Conservation (phyloP, 768 basidiomycete genomes). For the Psilocybe tampanensis region DNA sequence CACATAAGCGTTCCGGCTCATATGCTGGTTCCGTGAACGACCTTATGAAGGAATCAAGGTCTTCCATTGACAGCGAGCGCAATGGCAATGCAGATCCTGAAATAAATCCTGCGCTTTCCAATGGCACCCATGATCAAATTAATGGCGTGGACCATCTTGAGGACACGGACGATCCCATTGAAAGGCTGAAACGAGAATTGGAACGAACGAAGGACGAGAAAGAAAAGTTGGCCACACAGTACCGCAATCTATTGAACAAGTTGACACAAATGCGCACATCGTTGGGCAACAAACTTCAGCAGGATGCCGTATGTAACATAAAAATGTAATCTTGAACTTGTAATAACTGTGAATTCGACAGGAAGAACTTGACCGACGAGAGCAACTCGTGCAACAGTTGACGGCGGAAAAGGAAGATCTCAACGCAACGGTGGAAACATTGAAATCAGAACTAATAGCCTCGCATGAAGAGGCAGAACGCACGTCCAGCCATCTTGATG, state of each 20-base stretch:
- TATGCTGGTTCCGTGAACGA: constrained; percentile 32
- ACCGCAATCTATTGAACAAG: constrained; percentile 83
- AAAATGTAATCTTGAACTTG: background rate
- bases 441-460: constrained; percentile 77
- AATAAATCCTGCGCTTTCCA: constrained; percentile 29
- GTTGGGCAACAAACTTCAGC: constrained; percentile 90
- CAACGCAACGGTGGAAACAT: constrained; percentile 67
- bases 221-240: constrained; percentile 83
- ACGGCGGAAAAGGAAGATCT: constrained; percentile 80
- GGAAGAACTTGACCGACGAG: constrained; percentile 98
- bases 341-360: constrained; percentile 33
- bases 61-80: constrained; percentile 52
- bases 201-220: constrained; percentile 81
- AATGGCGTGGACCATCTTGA: constrained; percentile 36
- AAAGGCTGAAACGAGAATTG: constrained; percentile 74
- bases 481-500: constrained; percentile 68
- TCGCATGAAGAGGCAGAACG: constrained; percentile 79
- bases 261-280: constrained; percentile 92
- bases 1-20: constrained; percentile 25
- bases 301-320: constrained; percentile 79
- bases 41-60: constrained; percentile 31
- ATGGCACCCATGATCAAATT: constrained; percentile 38
- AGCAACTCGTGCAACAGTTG: constrained; percentile 79
- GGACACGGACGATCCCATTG: constrained; percentile 50
- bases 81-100: constrained; percentile 30